Evolutionary conservation across 1,284 basidiomycete species (phyloP).

Genomic region (Papiliotrema terrestris): DNA sequence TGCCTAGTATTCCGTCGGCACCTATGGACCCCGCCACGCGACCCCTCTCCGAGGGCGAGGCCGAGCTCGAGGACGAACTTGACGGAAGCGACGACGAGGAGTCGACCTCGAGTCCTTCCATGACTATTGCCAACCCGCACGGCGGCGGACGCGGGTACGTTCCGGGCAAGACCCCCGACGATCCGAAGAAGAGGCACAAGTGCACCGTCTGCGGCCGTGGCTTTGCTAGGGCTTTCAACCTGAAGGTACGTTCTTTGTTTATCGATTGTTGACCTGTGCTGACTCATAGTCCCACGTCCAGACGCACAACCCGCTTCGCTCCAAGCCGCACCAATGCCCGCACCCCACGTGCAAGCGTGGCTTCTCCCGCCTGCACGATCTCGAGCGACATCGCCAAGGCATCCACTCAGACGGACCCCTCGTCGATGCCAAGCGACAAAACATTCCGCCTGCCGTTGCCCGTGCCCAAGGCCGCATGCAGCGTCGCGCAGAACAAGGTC

Average conservation of each 20-base stretch:
- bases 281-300: constrained; percentile 41
- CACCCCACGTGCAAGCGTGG: constrained; percentile 46
- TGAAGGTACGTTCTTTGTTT: constrained; percentile 36
- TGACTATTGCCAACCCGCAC: constrained; percentile 40
- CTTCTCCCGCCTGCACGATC: constrained; percentile 50
- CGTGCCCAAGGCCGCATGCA: constrained; percentile 45
- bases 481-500: constrained; percentile 38
- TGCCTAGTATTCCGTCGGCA: background rate
- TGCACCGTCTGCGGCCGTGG: constrained; percentile 48
- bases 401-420: constrained; percentile 49
- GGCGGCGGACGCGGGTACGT: constrained; percentile 49
- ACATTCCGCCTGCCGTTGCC: constrained; percentile 42
- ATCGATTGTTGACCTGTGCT: constrained; percentile 6
- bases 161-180: constrained; percentile 49
- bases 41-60: constrained; percentile 11
- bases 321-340: constrained; percentile 49
- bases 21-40: background rate
- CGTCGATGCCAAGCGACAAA: constrained; percentile 47
- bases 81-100: constrained; percentile 13
- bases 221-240: constrained; percentile 50
- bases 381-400: constrained; percentile 51
- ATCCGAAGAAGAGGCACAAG: constrained; percentile 51
- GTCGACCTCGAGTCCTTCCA: constrained; percentile 14
- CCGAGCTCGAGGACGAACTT: constrained; percentile 16
- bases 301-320: constrained; percentile 49